phyloP scores from a whole-genome alignment of 176 grass and related monocot species.

The Triticum monococcum region DNA sequence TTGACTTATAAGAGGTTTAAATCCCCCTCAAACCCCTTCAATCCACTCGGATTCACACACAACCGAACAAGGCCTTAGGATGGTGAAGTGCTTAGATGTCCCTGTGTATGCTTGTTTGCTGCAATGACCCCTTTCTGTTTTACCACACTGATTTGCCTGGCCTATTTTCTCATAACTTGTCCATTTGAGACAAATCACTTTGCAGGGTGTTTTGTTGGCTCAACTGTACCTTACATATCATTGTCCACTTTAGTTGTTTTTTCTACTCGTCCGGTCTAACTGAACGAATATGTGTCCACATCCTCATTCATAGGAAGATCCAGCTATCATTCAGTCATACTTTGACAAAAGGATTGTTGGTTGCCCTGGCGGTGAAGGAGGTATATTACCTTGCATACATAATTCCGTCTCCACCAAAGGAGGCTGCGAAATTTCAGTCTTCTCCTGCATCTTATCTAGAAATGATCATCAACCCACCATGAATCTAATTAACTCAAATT shows the following conservation, averaged over 20 bases:
- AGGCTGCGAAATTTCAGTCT: background rate
- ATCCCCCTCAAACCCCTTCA: no score
- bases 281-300: background rate
- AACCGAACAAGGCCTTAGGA: background rate
- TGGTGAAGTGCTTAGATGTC: background rate
- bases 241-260: background rate
- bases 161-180: background rate
- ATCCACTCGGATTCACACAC: no score
- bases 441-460: background rate
- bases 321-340: slow-evolving; percentile 60
- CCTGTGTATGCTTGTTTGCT: background rate
- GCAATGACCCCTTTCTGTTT: background rate
- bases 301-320: slow-evolving; percentile 49
- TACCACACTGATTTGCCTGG: background rate
- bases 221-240: background rate
- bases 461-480: background rate
- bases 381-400: slow-evolving; percentile 18
- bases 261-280: slow-evolving; percentile 15
- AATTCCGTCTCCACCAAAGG: background rate
- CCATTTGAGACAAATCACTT: background rate
- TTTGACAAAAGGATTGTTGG: slow-evolving; percentile 79
- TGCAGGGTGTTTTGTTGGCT: background rate
- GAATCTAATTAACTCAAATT: background rate
- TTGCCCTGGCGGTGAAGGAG: slow-evolving; percentile 65
- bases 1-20: no score